Percentiles rank a stretch among this genome's conserved stretches.
These are phyloP conservation scores for Saccharomycodes ludwigii DNA, from an alignment of 805 yeast species.

Conservation along the genomic window DNA sequence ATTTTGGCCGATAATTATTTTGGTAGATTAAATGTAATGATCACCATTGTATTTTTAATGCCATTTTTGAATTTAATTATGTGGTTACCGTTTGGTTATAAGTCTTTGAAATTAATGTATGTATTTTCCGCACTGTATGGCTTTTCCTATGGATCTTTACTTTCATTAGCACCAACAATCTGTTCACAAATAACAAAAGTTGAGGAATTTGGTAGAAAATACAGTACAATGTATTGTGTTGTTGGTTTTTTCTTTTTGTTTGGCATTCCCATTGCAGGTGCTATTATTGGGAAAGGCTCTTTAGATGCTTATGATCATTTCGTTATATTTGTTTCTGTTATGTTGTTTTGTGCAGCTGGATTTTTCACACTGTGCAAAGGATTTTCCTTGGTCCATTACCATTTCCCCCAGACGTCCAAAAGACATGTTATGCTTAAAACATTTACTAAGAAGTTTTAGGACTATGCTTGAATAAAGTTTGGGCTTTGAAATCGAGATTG, in stretches of 20 bases:
- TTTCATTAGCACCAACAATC: slow-evolving; percentile 45
- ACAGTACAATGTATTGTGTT: slow-evolving; percentile 45
- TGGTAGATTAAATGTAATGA: slow-evolving; percentile 45
- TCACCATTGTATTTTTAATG: slow-evolving; percentile 21
- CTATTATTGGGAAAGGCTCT: slow-evolving; percentile 30
- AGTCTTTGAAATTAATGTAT: slow-evolving; percentile 22
- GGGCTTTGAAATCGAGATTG: no score
- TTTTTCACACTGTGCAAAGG: slow-evolving; percentile 1
- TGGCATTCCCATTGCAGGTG: slow-evolving; percentile 39
- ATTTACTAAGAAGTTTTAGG: no score
- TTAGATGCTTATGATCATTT: slow-evolving; percentile 24
- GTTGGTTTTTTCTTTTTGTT: slow-evolving; percentile 43
- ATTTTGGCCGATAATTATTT: slow-evolving; percentile 28
- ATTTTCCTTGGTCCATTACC: no score
- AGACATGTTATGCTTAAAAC: no score
- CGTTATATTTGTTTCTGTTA: slow-evolving; percentile 24
- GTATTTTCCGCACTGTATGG: slow-evolving; percentile 40
- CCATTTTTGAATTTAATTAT: slow-evolving; percentile 23
- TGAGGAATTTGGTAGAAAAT: slow-evolving; percentile 40
- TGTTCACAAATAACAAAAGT: slow-evolving; percentile 45
- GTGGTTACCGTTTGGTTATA: slow-evolving; percentile 28
- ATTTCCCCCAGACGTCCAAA: no score
- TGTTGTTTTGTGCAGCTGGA: slow-evolving; percentile 17
- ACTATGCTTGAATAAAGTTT: no score
- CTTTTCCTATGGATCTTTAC: slow-evolving; percentile 39